Percentiles rank a stretch among this genome's conserved stretches.
Conservation (phyloP, 1,284 basidiomycete species). For the Pseudozyma flocculosa region DNA sequence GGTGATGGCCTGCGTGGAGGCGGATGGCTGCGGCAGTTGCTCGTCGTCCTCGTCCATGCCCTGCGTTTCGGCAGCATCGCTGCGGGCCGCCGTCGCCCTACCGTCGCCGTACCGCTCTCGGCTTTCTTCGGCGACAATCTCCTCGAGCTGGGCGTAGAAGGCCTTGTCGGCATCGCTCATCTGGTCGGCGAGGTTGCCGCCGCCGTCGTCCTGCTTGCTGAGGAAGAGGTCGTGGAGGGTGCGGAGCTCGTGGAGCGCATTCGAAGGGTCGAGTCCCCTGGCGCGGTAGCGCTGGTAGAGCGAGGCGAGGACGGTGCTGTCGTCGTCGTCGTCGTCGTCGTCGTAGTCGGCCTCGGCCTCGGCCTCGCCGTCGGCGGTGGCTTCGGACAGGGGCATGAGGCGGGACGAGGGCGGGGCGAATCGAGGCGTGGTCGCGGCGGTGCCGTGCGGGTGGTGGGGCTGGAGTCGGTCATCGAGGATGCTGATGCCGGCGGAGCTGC, state of each 20-base stretch:
- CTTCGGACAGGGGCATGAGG: constrained; percentile 8
- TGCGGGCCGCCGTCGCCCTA: too few relatives aligned
- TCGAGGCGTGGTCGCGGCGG: too few relatives aligned
- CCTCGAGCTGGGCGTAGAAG: constrained; percentile 45
- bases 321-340: constrained; percentile 16
- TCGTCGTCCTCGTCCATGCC: constrained; percentile 1
- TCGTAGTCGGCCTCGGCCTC: constrained; percentile 6
- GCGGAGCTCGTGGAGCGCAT: constrained; percentile 43
- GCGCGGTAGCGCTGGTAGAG: constrained; percentile 42
- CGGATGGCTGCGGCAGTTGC: background rate
- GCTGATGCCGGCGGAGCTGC: constrained; percentile 14
- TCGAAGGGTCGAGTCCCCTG: constrained; percentile 44
- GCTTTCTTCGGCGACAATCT: constrained; percentile 43
- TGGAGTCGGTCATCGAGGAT: constrained; percentile 13
- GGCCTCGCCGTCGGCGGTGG: too few relatives aligned
- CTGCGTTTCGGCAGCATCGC: too few relatives aligned
- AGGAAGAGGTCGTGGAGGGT: constrained; percentile 47
- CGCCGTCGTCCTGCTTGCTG: constrained; percentile 38
- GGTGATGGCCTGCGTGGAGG: too few relatives aligned
- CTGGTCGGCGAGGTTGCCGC: constrained; percentile 17
- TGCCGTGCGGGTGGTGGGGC: too few relatives aligned
- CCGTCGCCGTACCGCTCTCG: constrained; percentile 33
- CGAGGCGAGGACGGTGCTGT: constrained; percentile 29
- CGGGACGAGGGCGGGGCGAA: too few relatives aligned
- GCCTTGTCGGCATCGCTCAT: constrained; percentile 40